phyloP scores from a whole-genome alignment of 1,284 basidiomycete species.

The Puccinia novopanici region DNA sequence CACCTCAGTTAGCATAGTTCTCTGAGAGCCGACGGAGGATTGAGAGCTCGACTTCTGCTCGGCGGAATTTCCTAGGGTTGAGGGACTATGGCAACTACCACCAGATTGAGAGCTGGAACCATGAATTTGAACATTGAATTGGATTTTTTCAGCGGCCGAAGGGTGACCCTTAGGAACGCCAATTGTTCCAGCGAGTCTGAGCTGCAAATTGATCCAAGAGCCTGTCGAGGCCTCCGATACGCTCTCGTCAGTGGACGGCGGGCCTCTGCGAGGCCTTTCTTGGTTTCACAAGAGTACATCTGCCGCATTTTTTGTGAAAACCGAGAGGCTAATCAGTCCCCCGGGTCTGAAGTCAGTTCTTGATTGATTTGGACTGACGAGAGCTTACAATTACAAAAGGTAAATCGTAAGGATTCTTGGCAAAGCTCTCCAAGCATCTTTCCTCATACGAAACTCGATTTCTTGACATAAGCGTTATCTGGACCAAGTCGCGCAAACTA shows the following conservation, averaged over 20 bases:
- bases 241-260: background rate
- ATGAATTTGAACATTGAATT: constrained; percentile 25
- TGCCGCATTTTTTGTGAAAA: background rate
- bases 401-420: constrained; percentile 46
- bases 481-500: constrained; percentile 44
- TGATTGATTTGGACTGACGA: background rate
- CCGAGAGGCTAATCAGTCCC: background rate
- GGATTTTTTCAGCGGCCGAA: constrained; percentile 31
- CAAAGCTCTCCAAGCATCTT: constrained; percentile 46
- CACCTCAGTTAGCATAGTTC: constrained; percentile 13
- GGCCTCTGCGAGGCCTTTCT: constrained; percentile 19
- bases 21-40: constrained; percentile 8
- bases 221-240: constrained; percentile 6
- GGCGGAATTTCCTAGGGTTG: background rate
- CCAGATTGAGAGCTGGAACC: constrained; percentile 4
- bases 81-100: background rate
- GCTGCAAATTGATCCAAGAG: constrained; percentile 7
- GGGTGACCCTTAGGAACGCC: constrained; percentile 39
- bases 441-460: constrained; percentile 35
- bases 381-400: constrained; percentile 44
- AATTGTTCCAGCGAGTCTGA: constrained; percentile 33
- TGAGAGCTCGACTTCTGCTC: constrained; percentile 6
- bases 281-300: constrained; percentile 47
- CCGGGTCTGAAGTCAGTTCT: background rate
- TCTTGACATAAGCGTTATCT: constrained; percentile 42